phyloP scores from a whole-genome alignment of 345 rosid genomes.

The Pseudoturritis turrita region DNA sequence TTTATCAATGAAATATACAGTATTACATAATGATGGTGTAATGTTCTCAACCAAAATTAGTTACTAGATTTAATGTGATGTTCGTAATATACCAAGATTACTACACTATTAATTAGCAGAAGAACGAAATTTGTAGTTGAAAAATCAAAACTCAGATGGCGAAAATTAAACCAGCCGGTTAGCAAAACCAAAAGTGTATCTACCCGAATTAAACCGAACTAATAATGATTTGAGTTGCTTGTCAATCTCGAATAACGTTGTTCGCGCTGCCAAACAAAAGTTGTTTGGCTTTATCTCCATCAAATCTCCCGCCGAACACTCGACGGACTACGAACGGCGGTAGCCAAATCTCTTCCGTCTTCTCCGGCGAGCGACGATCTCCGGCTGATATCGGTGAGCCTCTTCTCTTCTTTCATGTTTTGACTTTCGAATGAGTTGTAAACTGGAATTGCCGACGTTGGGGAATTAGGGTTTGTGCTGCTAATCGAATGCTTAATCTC shows the following conservation, averaged over 20 bases:
- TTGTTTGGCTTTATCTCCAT: background rate
- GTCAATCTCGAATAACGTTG: background rate
- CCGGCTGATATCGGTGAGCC: background rate
- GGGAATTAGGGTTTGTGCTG: slow-evolving; percentile 9
- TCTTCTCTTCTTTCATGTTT: background rate
- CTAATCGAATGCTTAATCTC: background rate
- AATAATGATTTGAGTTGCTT: background rate
- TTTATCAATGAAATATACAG: background rate
- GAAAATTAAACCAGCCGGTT: background rate
- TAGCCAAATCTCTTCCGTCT: background rate
- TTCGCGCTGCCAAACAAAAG: slow-evolving; percentile 13
- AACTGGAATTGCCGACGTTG: background rate
- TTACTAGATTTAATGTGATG: background rate
- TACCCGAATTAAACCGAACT: background rate
- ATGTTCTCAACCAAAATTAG: background rate
- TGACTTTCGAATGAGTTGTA: background rate
- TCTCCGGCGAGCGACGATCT: background rate
- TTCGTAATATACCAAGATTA: background rate
- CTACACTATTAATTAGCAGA: background rate
- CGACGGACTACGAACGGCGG: slow-evolving; percentile 10
- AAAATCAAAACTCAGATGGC: too few relatives aligned
- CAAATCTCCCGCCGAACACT: background rate
- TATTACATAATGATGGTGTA: background rate
- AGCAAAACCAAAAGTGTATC: background rate
- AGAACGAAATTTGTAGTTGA: background rate